phyloP scores from a whole-genome alignment of 108 stramenopile genomes.

The Bacterosira constricta region DNA sequence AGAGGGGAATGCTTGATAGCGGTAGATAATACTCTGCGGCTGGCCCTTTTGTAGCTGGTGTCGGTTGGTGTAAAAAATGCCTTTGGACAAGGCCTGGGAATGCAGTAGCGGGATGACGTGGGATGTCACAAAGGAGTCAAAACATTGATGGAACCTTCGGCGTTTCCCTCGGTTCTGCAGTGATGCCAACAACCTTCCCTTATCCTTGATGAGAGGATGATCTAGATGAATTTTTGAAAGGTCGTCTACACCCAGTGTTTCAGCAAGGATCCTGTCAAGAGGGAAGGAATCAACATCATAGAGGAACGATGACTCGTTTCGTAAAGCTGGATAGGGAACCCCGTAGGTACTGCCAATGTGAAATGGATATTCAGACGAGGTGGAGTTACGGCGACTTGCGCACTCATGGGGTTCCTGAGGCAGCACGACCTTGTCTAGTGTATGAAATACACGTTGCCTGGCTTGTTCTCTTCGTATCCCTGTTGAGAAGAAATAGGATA shows the following conservation, averaged over 20 bases:
- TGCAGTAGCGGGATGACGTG: conserved; percentile 78
- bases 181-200: conserved; percentile 45
- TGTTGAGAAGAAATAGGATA: conserved; percentile 12
- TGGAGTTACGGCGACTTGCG: conserved; percentile 6
- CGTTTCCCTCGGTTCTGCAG: conserved; percentile 46
- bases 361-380: neutral
- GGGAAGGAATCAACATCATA: conserved; percentile 72
- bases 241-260: conserved; percentile 60
- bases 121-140: conserved; percentile 72
- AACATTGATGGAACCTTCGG: conserved; percentile 61
- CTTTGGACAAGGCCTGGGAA: conserved; percentile 61
- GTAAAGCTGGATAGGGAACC: conserved; percentile 66
- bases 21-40: conserved; percentile 53
- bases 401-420: conserved; percentile 2
- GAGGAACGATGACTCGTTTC: conserved; percentile 65
- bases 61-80: conserved; percentile 52
- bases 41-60: conserved; percentile 38
- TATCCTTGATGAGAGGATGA: conserved; percentile 48
- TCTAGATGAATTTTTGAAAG: conserved; percentile 54
- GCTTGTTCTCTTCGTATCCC: conserved; percentile 44
- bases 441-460: conserved; percentile 29
- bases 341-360: conserved; percentile 67
- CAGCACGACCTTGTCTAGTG: conserved; percentile 21
- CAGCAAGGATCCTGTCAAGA: conserved; percentile 59
- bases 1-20: conserved; percentile 79